Conservation (phyloP, 192 early-diverging fungal genomes). For the Irineochytrium annulatum region DNA sequence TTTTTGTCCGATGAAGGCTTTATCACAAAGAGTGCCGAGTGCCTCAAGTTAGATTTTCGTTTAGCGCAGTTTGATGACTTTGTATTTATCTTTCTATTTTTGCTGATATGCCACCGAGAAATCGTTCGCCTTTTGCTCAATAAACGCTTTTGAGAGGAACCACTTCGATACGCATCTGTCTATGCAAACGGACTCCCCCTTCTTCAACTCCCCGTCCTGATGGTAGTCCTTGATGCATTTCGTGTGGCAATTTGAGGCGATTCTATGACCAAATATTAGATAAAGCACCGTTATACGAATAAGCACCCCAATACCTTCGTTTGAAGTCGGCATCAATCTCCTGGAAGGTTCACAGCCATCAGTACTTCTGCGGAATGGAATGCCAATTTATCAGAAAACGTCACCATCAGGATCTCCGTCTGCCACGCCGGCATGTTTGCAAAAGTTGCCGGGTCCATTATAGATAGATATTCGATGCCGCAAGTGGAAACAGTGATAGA, state of each 20-base stretch:
- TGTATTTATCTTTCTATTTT: no score
- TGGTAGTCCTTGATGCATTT: slow-evolving; percentile 83
- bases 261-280: slow-evolving; percentile 4
- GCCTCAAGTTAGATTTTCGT: no score
- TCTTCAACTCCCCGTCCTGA: slow-evolving; percentile 74
- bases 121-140: slow-evolving; percentile 15
- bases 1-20: no score
- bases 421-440: background rate
- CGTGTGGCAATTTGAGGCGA: slow-evolving; percentile 52
- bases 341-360: background rate
- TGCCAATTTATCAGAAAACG: background rate
- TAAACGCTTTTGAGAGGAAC: slow-evolving; percentile 33
- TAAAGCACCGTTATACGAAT: background rate
- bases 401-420: background rate
- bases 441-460: background rate
- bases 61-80: no score
- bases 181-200: slow-evolving; percentile 85
- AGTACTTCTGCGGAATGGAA: background rate
- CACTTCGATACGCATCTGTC: slow-evolving; percentile 88
- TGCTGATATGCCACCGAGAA: background rate
- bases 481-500: no score
- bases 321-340: background rate
- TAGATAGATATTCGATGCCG: no score
- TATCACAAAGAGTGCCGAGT: no score
- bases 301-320: background rate